These are phyloP conservation scores for Apophysomyces trapeziformis DNA, from an alignment of 371 early-diverging fungal genomes.

Conservation along the genomic window DNA sequence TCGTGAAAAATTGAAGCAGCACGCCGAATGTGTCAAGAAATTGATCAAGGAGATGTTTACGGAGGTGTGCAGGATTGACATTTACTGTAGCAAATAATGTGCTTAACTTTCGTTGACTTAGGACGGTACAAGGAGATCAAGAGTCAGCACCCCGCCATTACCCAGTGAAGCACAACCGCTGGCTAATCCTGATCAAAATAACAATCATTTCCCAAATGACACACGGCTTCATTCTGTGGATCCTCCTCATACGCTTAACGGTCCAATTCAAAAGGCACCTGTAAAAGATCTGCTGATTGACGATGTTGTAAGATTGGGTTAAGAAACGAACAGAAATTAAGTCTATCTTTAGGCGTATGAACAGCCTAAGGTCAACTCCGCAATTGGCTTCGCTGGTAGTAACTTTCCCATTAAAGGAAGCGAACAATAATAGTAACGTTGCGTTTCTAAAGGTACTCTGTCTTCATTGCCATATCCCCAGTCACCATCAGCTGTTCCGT, in stretches of 20 bases:
- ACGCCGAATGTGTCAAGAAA: conserved; percentile 31
- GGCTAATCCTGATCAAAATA: background rate
- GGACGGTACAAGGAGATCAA: conserved; percentile 20
- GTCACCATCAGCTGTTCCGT: background rate
- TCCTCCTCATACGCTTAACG: conserved; percentile 1
- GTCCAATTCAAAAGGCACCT: conserved; percentile 4
- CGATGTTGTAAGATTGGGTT: background rate
- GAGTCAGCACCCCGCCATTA: conserved; percentile 21
- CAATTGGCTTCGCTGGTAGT: background rate
- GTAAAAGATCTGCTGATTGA: conserved; percentile 1
- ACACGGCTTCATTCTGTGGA: conserved; percentile 15
- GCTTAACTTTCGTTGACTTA: background rate
- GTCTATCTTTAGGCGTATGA: background rate
- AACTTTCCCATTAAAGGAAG: background rate
- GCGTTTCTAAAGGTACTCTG: conserved; percentile 1
- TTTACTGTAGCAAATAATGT: background rate
- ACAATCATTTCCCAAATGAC: background rate
- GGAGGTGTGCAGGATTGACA: conserved; percentile 19
- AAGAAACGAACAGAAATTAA: conserved; percentile 3
- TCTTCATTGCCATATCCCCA: conserved; percentile 19
- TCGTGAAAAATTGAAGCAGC: conserved; percentile 23
- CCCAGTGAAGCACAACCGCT: conserved; percentile 8
- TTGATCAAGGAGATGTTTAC: conserved; percentile 31
- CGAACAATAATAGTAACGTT: background rate
- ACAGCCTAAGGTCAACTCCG: background rate